phyloP scores from a whole-genome alignment of 1,284 basidiomycete genomes.

The Thelephora terrestris region DNA sequence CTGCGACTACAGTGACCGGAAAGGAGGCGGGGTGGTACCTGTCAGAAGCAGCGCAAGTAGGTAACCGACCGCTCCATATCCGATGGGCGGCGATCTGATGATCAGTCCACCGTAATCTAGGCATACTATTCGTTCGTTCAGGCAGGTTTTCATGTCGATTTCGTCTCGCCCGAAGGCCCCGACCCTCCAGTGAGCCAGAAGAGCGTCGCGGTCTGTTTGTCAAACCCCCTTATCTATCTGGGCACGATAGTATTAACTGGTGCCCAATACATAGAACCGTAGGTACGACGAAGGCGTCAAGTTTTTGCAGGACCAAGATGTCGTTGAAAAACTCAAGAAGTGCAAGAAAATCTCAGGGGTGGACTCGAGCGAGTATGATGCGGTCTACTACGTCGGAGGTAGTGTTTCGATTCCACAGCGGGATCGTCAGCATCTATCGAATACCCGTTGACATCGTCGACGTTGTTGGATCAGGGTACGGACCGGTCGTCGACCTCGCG shows the following conservation, averaged over 20 bases:
- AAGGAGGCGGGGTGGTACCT: constrained; percentile 60
- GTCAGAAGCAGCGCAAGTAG: constrained; percentile 75
- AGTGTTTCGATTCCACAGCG: constrained; percentile 72
- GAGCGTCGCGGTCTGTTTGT: constrained; percentile 39
- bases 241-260: background rate
- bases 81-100: background rate
- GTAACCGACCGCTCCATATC: constrained; percentile 40
- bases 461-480: background rate
- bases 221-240: background rate
- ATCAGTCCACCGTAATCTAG: background rate
- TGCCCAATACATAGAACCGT: constrained; percentile 37
- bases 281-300: constrained; percentile 46
- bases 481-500: constrained; percentile 15
- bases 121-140: constrained; percentile 31
- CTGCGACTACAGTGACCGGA: constrained; percentile 49
- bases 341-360: constrained; percentile 58
- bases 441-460: no score
- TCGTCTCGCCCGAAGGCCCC: constrained; percentile 61
- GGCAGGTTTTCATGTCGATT: constrained; percentile 50
- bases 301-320: constrained; percentile 51
- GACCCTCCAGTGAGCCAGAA: constrained; percentile 61
- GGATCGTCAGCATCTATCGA: constrained; percentile 3
- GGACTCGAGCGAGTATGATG: constrained; percentile 52
- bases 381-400: constrained; percentile 72
- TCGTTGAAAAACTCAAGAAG: constrained; percentile 44